Percentiles rank a stretch among this genome's conserved stretches.
Evolutionary conservation across 768 basidiomycete species (phyloP).

Genomic region (Suillus subalutaceus): DNA sequence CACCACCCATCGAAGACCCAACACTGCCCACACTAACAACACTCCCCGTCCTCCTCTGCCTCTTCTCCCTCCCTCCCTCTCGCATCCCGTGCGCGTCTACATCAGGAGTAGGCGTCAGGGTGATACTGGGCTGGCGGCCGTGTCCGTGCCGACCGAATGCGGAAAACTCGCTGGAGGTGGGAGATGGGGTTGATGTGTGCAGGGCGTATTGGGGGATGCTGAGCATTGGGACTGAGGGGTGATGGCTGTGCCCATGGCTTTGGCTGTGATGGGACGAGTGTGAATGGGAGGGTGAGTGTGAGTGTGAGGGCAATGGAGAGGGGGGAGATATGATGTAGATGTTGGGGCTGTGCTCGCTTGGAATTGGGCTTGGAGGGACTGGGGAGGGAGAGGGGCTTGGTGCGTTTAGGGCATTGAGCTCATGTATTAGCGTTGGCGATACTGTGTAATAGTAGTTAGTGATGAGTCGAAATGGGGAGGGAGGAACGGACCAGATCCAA

Average conservation of each 20-base stretch:
- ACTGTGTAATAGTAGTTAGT: constrained; percentile 15
- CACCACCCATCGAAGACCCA: constrained; percentile 3
- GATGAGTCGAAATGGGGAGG: neutral
- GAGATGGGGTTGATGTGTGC: constrained; percentile 33
- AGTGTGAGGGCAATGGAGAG: constrained; percentile 28
- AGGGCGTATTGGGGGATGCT: constrained; percentile 28
- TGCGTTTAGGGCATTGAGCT: constrained; percentile 29
- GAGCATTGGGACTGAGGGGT: constrained; percentile 33
- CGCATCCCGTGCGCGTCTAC: constrained; percentile 15
- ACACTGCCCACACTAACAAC: neutral
- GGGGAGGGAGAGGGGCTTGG: constrained; percentile 34
- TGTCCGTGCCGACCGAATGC: constrained; percentile 25
- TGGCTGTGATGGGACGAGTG: constrained; percentile 11
- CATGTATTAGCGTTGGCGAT: constrained; percentile 24
- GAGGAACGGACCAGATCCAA: constrained; percentile 51
- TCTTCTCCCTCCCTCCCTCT: constrained; percentile 26
- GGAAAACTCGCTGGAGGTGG: constrained; percentile 27
- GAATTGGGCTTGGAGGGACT: constrained; percentile 15
- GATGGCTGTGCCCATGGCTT: constrained; percentile 3
- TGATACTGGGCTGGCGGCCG: constrained; percentile 35
- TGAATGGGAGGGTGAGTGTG: constrained; percentile 16
- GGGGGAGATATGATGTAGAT: constrained; percentile 74
- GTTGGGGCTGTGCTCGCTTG: constrained; percentile 50
- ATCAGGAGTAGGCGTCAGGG: constrained; percentile 26
- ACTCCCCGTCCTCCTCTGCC: constrained; percentile 24